Evolutionary conservation across 139 green algal genomes (phyloP).

Genomic region (Spirogloea muscicola): DNA sequence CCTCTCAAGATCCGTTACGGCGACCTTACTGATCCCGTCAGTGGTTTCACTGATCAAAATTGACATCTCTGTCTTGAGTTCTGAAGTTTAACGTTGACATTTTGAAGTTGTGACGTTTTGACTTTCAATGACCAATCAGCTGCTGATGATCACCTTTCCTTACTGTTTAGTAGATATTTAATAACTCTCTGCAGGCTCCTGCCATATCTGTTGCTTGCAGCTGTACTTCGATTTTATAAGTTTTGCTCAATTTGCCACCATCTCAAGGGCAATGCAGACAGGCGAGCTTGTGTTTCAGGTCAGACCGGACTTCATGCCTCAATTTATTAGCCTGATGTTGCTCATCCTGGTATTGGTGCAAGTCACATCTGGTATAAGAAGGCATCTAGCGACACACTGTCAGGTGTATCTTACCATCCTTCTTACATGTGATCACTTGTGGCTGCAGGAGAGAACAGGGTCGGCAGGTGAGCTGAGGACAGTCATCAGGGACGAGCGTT

Average conservation of each 20-base stretch:
- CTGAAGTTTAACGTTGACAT: too few relatives aligned
- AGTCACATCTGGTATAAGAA: not conserved
- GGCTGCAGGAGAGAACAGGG: slow-evolving; percentile 12
- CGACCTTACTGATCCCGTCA: slow-evolving; percentile 54
- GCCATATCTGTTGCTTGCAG: too few relatives aligned
- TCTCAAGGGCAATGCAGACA: slow-evolving; percentile 37
- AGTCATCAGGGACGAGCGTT: not conserved
- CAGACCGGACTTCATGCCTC: not conserved
- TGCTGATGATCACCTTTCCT: too few relatives aligned
- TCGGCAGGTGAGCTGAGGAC: not conserved
- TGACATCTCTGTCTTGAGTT: too few relatives aligned
- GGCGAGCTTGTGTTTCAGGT: slow-evolving; percentile 30
- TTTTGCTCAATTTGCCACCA: slow-evolving; percentile 66
- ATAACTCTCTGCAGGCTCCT: too few relatives aligned
- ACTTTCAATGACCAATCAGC: too few relatives aligned
- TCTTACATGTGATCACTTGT: too few relatives aligned
- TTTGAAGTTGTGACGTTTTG: too few relatives aligned
- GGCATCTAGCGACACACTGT: not conserved
- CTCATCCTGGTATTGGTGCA: not conserved
- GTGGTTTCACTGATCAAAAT: too few relatives aligned
- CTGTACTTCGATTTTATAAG: slow-evolving; percentile 88
- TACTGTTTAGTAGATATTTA: too few relatives aligned
- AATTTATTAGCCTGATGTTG: not conserved
- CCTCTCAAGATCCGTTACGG: slow-evolving; percentile 61
- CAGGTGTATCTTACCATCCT: not conserved